Percentiles rank a stretch among this genome's conserved stretches.
phyloP scores from a whole-genome alignment of 1,284 basidiomycete genomes.

The Caloboletus inedulis region DNA sequence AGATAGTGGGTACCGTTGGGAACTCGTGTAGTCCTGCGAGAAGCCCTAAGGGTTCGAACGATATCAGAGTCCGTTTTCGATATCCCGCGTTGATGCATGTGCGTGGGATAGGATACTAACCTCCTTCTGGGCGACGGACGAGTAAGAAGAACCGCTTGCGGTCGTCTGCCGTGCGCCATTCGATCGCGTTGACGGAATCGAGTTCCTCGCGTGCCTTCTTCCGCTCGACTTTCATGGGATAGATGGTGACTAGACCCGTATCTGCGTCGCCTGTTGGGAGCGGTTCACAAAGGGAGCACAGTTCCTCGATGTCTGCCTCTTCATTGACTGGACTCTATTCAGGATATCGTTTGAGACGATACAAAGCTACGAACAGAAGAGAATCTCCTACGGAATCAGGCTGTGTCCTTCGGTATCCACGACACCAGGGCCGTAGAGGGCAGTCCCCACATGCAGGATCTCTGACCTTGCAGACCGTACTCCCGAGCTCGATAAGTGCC shows the following conservation, averaged over 20 bases:
- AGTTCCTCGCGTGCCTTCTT: slow-evolving; percentile 85
- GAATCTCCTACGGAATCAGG: slow-evolving; percentile 4
- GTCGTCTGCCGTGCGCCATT: slow-evolving; percentile 55
- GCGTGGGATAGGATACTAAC: slow-evolving; percentile 40
- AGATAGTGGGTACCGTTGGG: slow-evolving; percentile 57
- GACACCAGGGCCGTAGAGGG: slow-evolving; percentile 67
- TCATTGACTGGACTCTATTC: slow-evolving; percentile 10
- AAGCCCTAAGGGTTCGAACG: slow-evolving; percentile 56
- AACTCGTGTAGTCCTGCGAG: slow-evolving; percentile 87
- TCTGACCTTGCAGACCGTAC: slow-evolving; percentile 85
- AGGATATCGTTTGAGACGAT: slow-evolving; percentile 1
- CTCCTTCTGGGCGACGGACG: slow-evolving; percentile 77
- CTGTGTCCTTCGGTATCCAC: slow-evolving; percentile 48
- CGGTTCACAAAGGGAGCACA: slow-evolving; percentile 72
- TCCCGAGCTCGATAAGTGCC: slow-evolving; percentile 84
- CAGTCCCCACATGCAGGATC: slow-evolving; percentile 74
- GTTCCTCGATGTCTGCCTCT: slow-evolving; percentile 66
- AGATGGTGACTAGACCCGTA: slow-evolving; percentile 55
- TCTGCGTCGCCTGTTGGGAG: slow-evolving; percentile 38
- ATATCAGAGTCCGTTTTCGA: background rate
- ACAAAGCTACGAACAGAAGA: background rate
- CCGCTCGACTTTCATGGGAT: slow-evolving; percentile 84
- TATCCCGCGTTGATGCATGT: background rate
- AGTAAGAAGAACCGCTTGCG: slow-evolving; percentile 65
- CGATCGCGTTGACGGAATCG: slow-evolving; percentile 81